Evolutionary conservation across 495 filamentous ascomycete species (phyloP).

Genomic region (Aspergillus saccharolyticus): DNA sequence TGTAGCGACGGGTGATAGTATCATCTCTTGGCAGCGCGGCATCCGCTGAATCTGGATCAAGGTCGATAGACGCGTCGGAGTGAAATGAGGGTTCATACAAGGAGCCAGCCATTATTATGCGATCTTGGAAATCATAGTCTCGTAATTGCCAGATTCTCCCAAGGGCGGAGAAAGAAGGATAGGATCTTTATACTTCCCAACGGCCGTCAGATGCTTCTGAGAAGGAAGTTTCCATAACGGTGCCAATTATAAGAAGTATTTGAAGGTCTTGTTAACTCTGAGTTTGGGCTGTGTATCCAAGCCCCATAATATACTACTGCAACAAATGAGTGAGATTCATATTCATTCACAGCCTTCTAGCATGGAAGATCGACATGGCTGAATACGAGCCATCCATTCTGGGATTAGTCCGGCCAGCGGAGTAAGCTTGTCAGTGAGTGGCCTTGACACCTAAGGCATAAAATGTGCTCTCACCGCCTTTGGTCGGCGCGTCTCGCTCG

Average conservation of each 20-base stretch:
- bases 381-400: background rate
- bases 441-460: background rate
- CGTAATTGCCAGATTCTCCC: background rate
- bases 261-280: background rate
- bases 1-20: conserved; percentile 21
- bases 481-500: background rate
- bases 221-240: background rate
- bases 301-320: background rate
- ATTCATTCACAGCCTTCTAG: background rate
- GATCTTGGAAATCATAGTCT: background rate
- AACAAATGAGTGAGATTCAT: background rate
- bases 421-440: no score
- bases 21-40: background rate
- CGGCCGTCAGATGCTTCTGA: background rate
- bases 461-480: background rate
- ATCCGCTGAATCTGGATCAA: background rate
- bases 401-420: no score
- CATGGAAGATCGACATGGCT: background rate
- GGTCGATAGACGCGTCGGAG: background rate
- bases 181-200: background rate
- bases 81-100: background rate
- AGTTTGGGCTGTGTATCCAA: background rate
- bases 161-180: background rate
- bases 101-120: background rate
- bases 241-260: background rate